Base-by-base conservation (phyloP, 2,329 filamentous ascomycete genomes). In the Dactylellina leptospora region DNA sequence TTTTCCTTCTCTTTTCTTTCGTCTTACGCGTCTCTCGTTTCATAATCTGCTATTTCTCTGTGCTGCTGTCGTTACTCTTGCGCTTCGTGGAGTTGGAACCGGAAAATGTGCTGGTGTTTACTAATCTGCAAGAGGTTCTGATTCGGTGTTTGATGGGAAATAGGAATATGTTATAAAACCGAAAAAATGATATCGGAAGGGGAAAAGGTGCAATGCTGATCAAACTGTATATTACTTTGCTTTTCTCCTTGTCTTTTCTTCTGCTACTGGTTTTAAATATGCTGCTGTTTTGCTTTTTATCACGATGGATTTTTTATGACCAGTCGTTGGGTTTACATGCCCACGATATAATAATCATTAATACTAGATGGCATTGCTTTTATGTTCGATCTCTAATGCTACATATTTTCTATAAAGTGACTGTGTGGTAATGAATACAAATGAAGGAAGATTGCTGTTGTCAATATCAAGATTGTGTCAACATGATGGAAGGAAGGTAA, bases 81-180 rank as follows among this genome's bases (percentile, higher is more conserved):
- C 25, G 22, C 22, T 1, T 23, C n/a, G 23, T 61, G 58, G 58
- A 61, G 23, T 51, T 23, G 22, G n/a, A n/a, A 6, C n/a, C 11
- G n/a, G 55, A 25, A 47, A 50, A 48, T 16, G 18, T 42, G 33
- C 33, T 1, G 51, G 51, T 55, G 51, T 55, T 55, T 47, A n/a
- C n/a, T 42, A 13, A 18, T 55, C 22, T 27, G 42, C 36, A 20
- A 36, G 51, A 42, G 36, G 20, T 42, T 55, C 33, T 42, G 50
- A 53, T 55, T 25, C 20, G 51, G 51, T 55, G 51, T 55, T n/a
- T 55, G 51, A 16, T 38, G 51, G 51, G 22, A 54, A 54, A 6
- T 54, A 23, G 36, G 22, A 55, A n/a, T 47, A 25, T 27, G 11
- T 18, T 13, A 22, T 13, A 36, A 33, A 3, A 53, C 47, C 33